Evolutionary conservation across 106 monocot species (phyloP).

Genomic region (Dendrobium huoshanense): DNA sequence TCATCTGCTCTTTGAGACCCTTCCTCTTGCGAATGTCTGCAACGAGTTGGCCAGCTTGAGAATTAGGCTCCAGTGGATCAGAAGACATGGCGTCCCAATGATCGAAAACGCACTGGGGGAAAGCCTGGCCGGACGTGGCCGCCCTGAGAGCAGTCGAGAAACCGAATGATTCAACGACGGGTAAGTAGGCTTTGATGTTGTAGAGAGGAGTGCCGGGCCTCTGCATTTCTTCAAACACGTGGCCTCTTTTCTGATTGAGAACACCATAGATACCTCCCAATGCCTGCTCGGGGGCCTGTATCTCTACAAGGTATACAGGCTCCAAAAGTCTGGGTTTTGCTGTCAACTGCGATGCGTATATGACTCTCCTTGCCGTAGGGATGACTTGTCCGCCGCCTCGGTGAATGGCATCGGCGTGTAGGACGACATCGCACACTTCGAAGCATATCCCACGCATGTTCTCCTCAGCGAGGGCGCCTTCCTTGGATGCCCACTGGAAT

Average conservation of each 20-base stretch:
- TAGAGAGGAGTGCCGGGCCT: slow-evolving; percentile 29
- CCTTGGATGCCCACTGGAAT: slow-evolving; percentile 50
- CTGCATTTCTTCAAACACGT: slow-evolving; percentile 34
- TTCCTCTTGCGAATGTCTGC: slow-evolving; percentile 41
- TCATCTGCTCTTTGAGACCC: slow-evolving; percentile 46
- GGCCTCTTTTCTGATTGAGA: slow-evolving; percentile 33
- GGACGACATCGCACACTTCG: slow-evolving; percentile 38
- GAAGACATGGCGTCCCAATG: slow-evolving; percentile 35
- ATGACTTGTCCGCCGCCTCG: slow-evolving; percentile 40
- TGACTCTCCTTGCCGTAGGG: slow-evolving; percentile 41
- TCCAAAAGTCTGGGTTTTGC: slow-evolving; percentile 41
- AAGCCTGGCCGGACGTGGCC: slow-evolving; percentile 40
- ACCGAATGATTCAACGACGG: slow-evolving; percentile 28
- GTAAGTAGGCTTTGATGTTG: slow-evolving; percentile 41
- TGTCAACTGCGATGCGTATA: slow-evolving; percentile 41
- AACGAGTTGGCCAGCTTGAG: slow-evolving; percentile 14
- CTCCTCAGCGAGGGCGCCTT: slow-evolving; percentile 38
- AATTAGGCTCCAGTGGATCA: slow-evolving; percentile 20
- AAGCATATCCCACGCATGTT: slow-evolving; percentile 50
- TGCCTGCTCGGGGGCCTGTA: slow-evolving; percentile 37
- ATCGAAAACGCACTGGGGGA: slow-evolving; percentile 41
- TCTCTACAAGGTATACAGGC: slow-evolving; percentile 47
- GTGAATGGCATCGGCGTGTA: slow-evolving; percentile 44
- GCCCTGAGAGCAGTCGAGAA: slow-evolving; percentile 28
- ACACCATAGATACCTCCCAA: slow-evolving; percentile 37